phyloP scores from a whole-genome alignment of 176 grass and related monocot genomes.

The Oryza glaberrima region DNA sequence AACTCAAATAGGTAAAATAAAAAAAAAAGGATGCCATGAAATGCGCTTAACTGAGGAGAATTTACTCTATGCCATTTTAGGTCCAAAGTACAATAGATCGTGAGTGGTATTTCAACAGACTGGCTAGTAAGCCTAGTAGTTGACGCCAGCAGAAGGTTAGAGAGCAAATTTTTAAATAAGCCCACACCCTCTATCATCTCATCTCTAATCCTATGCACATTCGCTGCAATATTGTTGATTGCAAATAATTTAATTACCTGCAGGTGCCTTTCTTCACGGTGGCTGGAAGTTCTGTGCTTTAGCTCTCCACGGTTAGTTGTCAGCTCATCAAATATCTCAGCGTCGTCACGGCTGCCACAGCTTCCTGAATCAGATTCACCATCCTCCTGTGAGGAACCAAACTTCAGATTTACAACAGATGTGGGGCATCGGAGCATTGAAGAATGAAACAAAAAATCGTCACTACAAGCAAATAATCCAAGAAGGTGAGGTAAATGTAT shows the following conservation, averaged over 20 bases:
- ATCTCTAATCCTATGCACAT: neutral
- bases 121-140: slow-evolving; percentile 36
- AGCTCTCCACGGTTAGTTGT: slow-evolving; percentile 88
- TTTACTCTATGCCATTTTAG: slow-evolving; percentile 20
- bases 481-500: slow-evolving; percentile 15
- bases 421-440: neutral
- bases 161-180: neutral
- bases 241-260: slow-evolving; percentile 55
- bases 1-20: neutral
- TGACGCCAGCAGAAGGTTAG: slow-evolving; percentile 25
- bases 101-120: slow-evolving; percentile 19
- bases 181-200: neutral
- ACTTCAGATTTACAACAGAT: neutral
- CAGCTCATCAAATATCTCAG: slow-evolving; percentile 84
- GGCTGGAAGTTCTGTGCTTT: slow-evolving; percentile 59
- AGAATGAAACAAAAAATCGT: neutral
- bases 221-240: neutral
- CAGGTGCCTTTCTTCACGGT: slow-evolving; percentile 56
- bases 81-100: neutral
- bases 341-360: slow-evolving; percentile 47
- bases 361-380: slow-evolving; percentile 44
- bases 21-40: neutral
- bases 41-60: slow-evolving; percentile 37
- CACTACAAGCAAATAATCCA: neutral
- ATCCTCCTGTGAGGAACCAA: slow-evolving; percentile 44